A percentile compares a stretch with the other conserved stretches of the same genome.
phyloP scores from a whole-genome alignment of 306 rosid species.

The Inga laurina region DNA sequence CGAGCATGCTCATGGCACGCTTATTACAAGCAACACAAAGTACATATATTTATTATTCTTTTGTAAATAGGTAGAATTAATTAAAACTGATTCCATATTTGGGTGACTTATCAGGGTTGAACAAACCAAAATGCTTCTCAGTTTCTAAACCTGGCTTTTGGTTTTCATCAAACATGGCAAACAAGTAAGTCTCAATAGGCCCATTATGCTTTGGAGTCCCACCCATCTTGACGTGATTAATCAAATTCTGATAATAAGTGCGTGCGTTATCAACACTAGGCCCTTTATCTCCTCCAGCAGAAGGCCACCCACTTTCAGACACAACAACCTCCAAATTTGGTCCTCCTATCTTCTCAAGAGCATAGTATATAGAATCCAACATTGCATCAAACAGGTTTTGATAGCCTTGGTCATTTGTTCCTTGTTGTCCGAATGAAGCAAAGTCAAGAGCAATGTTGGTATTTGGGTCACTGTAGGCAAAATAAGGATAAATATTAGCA shows the following conservation, averaged over 20 bases:
- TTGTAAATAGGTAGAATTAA: too few species aligned
- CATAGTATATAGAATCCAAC: neutral
- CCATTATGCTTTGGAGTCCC: too few species aligned
- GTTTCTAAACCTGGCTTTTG: too few species aligned
- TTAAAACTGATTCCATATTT: too few species aligned
- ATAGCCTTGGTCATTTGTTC: neutral
- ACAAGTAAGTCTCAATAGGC: too few species aligned
- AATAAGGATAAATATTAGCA: conserved; percentile 65
- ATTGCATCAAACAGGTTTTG: neutral
- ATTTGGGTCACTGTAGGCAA: conserved; percentile 14
- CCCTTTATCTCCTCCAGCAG: neutral
- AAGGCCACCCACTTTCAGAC: neutral
- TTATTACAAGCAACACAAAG: too few species aligned
- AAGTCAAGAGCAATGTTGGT: conserved; percentile 26
- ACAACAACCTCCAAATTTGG: neutral
- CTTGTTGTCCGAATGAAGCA: conserved; percentile 54
- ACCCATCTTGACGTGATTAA: too few species aligned
- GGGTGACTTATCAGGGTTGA: too few species aligned
- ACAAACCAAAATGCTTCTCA: too few species aligned
- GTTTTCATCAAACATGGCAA: too few species aligned
- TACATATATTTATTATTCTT: too few species aligned
- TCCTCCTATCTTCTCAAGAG: neutral
- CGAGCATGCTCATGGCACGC: too few species aligned
- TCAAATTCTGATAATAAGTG: neutral
- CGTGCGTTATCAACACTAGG: neutral